Conservation (phyloP, 768 basidiomycete genomes). For the Mycena vulgaris region DNA sequence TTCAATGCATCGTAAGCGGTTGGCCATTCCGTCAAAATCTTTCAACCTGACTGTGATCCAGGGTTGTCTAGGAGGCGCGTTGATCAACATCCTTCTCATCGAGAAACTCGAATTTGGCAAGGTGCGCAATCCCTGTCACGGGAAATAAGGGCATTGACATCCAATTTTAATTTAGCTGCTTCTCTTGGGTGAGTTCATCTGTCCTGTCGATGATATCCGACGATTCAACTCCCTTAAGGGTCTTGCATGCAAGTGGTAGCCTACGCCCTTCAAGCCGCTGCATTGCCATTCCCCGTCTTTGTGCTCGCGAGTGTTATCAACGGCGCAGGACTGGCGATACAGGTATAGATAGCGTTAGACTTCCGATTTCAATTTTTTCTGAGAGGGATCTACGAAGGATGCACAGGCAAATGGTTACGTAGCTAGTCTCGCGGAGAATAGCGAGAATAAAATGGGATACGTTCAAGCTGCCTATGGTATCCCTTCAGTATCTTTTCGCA, state of each 20-base stretch:
- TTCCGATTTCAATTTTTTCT: no score
- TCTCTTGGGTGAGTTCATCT: no score
- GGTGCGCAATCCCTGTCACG: no score
- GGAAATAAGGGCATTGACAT: constrained; percentile 70
- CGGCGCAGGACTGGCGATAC: constrained; percentile 51
- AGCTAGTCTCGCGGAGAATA: constrained; percentile 57
- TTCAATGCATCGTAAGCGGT: constrained; percentile 58
- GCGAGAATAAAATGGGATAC: constrained; percentile 62
- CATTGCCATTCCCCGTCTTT: constrained; percentile 69
- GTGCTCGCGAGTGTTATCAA: constrained; percentile 54
- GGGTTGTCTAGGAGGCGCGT: constrained; percentile 51
- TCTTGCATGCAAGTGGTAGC: constrained; percentile 60
- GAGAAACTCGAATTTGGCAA: no score
- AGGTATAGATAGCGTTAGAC: no score
- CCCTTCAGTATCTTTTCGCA: not conserved
- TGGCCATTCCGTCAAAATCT: not conserved
- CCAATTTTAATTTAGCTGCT: no score
- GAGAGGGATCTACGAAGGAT: constrained; percentile 48
- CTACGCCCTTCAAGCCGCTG: constrained; percentile 63
- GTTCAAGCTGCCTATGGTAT: constrained; percentile 63
- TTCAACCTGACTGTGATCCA: constrained; percentile 7
- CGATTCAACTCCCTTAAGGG: constrained; percentile 49
- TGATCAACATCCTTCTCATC: constrained; percentile 49
- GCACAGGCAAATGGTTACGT: constrained; percentile 68
- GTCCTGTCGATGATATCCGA: constrained; percentile 51